Base-by-base conservation (phyloP, 495 filamentous ascomycete genomes). In the Penicillium paxilli region DNA sequence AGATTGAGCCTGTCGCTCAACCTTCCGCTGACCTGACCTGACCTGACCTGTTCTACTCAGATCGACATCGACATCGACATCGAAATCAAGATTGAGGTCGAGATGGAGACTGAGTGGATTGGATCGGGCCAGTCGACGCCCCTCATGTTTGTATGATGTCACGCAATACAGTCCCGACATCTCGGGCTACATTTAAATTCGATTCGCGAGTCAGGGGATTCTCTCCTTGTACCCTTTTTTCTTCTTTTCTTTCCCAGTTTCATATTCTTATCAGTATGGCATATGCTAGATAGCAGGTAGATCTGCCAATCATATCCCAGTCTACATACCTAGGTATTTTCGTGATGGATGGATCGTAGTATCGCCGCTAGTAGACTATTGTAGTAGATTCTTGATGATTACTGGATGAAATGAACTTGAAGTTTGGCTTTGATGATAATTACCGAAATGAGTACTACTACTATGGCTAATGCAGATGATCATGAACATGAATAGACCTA, bases 71-170 rank as follows among this genome's bases (percentile, higher is more conserved):
- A 23, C 10, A 5, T 35, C 17, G 19, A 48, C n/a, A n/a, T n/a
- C n/a, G n/a, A n/a, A n/a, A n/a, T n/a, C n/a, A n/a, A n/a, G n/a
- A n/a, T n/a, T n/a, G n/a, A n/a, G n/a, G n/a, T n/a, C n/a, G n/a
- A n/a, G n/a, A n/a, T n/a, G n/a, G n/a, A n/a, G n/a, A n/a, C n/a
- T n/a, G n/a, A n/a, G n/a, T n/a, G n/a, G n/a, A n/a, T n/a, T n/a
- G n/a, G n/a, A n/a, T n/a, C n/a, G 46, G 20, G 25, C 21, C 46
- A 22, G 25, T 28, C 46, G 46, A 19, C 25, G 16, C 46, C 32
- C 24, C 25, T 66, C 48, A 68, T 54, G 65, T 51, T 68, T 62
- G 59, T 61, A 68, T 52, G 65, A 49, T 33, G 26, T 28, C 22
- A 49, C 26, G 46, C 46, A 30, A 49, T 28, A 10, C 46, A 49